phyloP scores from a whole-genome alignment of 768 basidiomycete genomes.

The Agrocybe pediades region DNA sequence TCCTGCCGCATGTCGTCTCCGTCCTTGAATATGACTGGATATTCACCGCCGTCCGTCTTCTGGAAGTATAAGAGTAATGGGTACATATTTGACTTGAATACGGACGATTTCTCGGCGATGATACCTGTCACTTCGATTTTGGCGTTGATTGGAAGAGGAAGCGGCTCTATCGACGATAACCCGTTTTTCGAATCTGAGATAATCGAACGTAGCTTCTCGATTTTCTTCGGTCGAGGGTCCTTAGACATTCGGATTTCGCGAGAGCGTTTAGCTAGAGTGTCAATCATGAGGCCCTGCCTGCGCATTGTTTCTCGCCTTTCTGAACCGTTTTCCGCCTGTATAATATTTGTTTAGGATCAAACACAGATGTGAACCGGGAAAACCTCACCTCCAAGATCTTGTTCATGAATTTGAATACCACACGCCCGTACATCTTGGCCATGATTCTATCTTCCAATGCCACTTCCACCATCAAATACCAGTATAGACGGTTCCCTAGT shows the following conservation, averaged over 20 bases:
- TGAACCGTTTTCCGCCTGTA: conserved; percentile 69
- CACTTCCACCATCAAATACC: conserved; percentile 98
- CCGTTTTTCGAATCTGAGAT: conserved; percentile 86
- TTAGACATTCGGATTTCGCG: conserved; percentile 88
- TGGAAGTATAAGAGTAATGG: conserved; percentile 92
- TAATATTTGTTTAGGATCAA: neutral
- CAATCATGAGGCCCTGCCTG: conserved; percentile 89
- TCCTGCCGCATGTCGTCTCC: conserved; percentile 99
- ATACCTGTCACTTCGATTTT: conserved; percentile 83
- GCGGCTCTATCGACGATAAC: conserved; percentile 73
- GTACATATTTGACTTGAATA: conserved; percentile 97
- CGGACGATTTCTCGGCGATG: conserved; percentile 87
- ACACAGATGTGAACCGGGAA: neutral
- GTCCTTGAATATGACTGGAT: conserved; percentile 97
- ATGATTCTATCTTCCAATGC: conserved; percentile 83
- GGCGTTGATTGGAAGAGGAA: conserved; percentile 93
- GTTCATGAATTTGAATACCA: conserved; percentile 89
- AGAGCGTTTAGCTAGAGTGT: conserved; percentile 82
- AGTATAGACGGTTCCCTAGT: conserved; percentile 90
- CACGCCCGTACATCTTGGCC: conserved; percentile 91
- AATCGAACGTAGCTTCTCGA: conserved; percentile 88
- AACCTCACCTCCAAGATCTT: conserved; percentile 78
- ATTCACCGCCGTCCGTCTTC: conserved; percentile 81
- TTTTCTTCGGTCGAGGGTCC: conserved; percentile 95
- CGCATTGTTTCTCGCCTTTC: conserved; percentile 86